phyloP scores from a whole-genome alignment of 2,329 filamentous ascomycete species.

The Paecilomyces sp. region DNA sequence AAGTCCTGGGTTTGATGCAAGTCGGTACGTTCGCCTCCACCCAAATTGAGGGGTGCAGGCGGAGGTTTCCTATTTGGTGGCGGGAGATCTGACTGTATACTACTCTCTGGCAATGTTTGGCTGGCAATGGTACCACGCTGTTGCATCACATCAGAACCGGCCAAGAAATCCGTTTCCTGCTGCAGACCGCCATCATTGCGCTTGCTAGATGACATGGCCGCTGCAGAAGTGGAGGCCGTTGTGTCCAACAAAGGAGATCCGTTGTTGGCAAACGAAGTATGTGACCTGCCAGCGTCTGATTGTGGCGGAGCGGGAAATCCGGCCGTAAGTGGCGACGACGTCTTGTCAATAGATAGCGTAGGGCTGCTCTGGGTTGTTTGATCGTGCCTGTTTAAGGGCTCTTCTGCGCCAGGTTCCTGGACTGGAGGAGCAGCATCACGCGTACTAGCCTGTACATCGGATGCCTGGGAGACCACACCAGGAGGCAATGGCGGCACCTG shows the following conservation, averaged over 20 bases:
- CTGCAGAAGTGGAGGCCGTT: background rate
- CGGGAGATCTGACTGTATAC: slow-evolving; percentile 29
- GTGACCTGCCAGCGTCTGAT: background rate
- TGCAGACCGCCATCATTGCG: background rate
- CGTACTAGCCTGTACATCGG: background rate
- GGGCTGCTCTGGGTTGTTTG: background rate
- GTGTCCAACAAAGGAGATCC: background rate
- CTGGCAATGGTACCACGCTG: background rate
- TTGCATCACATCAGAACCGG: slow-evolving; percentile 3
- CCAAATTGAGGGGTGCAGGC: slow-evolving; percentile 74
- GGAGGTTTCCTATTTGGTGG: slow-evolving; percentile 71
- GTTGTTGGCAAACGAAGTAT: background rate
- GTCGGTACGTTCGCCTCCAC: slow-evolving; percentile 35
- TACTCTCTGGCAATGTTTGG: background rate
- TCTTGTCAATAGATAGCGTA: background rate
- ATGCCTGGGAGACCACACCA: slow-evolving; percentile 9
- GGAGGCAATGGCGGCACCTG: slow-evolving; percentile 35
- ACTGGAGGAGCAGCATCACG: background rate
- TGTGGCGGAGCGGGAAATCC: background rate
- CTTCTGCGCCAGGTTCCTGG: background rate
- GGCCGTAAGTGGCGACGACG: background rate
- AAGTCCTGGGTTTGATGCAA: slow-evolving; percentile 38
- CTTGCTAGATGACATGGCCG: background rate
- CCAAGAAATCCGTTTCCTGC: background rate
- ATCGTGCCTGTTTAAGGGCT: background rate